Evolutionary conservation across 1,284 basidiomycete genomes (phyloP), one percentile per base, ranked within the genome.

Genomic region (Agaricales sp.): DNA sequence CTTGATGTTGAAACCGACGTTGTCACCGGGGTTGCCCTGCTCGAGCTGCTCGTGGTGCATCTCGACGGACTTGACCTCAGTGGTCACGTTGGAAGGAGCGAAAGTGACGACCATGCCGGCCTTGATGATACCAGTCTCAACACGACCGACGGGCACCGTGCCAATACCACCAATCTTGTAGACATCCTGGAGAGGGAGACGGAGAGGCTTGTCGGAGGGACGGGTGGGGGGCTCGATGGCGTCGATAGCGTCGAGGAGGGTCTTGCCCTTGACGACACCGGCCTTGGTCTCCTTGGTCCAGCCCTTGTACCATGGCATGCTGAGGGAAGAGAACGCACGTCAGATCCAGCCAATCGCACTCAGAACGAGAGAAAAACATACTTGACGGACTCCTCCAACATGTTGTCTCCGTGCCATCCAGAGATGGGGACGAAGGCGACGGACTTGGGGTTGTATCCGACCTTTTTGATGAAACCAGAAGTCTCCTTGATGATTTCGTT

Each of bases 161-260:
- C 95, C 95, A 65, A 99, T 99, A 94, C 95, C 95, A 77, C 95
- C 95, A 66, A 99, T 99, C 84, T 99, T 99, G 92, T 99, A 99
- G 64, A 99, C 95, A 82, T 99, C 95, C 83, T 99, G 95, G 73
- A 99, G 93, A 64, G 95, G 95, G 59, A 99, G 94, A 78, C 95
- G 94, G 76, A 99, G 95, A 63, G 95, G 94, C 82, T 96, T 97
- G 81, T 99, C 95, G 69, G 90, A 89, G 59, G 96, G 96, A 70
- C 95, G 92, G 58, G 77, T 71, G 55, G 95, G 95, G 67, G 96
- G 93, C 68, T 99, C 96, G 67, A 99, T 99, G 71, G 94, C 92
- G 68, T 99, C 95, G 62, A 99, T 99, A 70, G 95, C 94, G 68
- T 99, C 96, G 60, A 99, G 91, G 59, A 99, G 88, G 65, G 95